These are phyloP conservation scores for Veloboletus limbatus DNA, from an alignment of 1,284 basidiomycete species.

Conservation along the genomic window DNA sequence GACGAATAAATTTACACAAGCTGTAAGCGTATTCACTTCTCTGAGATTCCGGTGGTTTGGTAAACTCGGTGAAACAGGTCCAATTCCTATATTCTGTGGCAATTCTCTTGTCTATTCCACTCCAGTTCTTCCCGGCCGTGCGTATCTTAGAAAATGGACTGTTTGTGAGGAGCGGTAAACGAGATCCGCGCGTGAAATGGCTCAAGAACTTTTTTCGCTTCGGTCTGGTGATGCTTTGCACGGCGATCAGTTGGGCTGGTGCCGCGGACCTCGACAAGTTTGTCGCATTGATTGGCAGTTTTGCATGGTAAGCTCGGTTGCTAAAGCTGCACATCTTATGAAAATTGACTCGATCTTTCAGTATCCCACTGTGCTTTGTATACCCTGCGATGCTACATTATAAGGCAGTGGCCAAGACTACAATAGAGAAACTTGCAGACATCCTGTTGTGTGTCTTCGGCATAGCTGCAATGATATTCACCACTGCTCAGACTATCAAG, in stretches of 20 bases:
- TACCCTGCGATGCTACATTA: constrained; percentile 95
- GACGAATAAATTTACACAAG: constrained; percentile 85
- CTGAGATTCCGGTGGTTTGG: not conserved
- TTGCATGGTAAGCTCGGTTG: constrained; percentile 76
- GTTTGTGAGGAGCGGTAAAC: constrained; percentile 89
- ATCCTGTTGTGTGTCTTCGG: constrained; percentile 84
- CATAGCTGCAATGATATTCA: constrained; percentile 77
- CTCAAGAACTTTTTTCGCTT: constrained; percentile 92
- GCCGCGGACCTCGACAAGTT: constrained; percentile 96
- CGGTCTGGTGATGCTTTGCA: constrained; percentile 72
- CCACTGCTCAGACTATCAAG: constrained; percentile 76
- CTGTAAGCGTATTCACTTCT: constrained; percentile 45
- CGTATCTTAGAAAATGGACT: constrained; percentile 96
- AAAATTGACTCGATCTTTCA: constrained; percentile 32
- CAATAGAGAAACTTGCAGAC: constrained; percentile 70
- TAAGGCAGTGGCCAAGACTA: constrained; percentile 79
- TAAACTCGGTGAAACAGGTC: constrained; percentile 40
- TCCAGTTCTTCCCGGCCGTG: constrained; percentile 97
- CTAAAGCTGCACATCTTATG: constrained; percentile 5
- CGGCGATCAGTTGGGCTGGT: constrained; percentile 78
- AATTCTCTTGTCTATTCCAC: constrained; percentile 90
- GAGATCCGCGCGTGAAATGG: constrained; percentile 72
- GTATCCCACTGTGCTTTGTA: constrained; percentile 91
- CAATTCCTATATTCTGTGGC: constrained; percentile 91
- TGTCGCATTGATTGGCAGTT: constrained; percentile 89